Base-by-base conservation (phyloP, 1,284 basidiomycete genomes). In the Paramarasmius palmivorus region DNA sequence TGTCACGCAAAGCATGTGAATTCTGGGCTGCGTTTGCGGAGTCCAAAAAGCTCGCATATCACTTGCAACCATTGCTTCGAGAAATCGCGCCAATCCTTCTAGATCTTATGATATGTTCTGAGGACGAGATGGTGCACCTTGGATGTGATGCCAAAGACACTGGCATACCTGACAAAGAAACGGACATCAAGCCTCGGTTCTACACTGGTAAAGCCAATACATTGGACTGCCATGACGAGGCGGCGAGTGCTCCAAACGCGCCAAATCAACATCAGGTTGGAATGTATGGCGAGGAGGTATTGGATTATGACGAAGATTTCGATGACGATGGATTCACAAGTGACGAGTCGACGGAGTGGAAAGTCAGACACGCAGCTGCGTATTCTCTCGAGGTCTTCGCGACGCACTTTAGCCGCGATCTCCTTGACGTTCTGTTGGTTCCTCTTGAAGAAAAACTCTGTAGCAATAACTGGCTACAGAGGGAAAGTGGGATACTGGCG, bases 21-120 rank as follows among this genome's bases (percentile, higher is more conserved):
- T 99, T 99, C 73, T 99, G 97, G 97, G 82, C 99, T 59, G 97
- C 96, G 1, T 99, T 99, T 66, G 95, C 97, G 15, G 97, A 99
- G 70, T 94, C 98, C 65, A 85, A 87, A 14, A 87, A 92, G 48
- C 80, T 99, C 23, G 85, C 87, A 15, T 84, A 86, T 14, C 92
- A 91, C 69, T 78, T 99, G 29, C 86, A 87, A 52, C 95, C 94
- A 0, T 84, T 95, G 58, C 79, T 99, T 8, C 82, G 78, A 38
- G 90, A 91, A 62, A 90, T 99, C 42, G 94, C 92, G 0, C 97
- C 97, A 0, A 90, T 98, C 14, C 77, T 99, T 25, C 79, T 99
- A 57, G 90, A 97, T 67, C 96, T 95, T 63, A 99, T 99, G 96
- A 76, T 96, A 38, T 99, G 99, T 66, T 92, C 93, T 53, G 95